phyloP scores from a whole-genome alignment of 2,329 filamentous ascomycete genomes.

The Chrysosphaeria jannelii region DNA sequence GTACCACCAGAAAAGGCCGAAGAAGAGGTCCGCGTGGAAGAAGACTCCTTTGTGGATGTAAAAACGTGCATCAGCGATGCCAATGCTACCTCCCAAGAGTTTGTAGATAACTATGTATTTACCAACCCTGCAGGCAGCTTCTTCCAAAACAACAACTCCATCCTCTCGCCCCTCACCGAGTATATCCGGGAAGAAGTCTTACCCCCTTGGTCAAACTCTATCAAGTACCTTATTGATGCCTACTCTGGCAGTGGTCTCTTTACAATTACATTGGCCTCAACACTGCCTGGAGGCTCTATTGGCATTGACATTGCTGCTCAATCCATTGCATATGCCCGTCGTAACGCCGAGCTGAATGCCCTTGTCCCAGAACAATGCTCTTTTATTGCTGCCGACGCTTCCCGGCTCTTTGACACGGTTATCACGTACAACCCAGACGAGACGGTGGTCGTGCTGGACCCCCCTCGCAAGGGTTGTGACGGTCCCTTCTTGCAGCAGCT shows the following conservation, averaged over 20 bases:
- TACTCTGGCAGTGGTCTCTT: constrained; percentile 96
- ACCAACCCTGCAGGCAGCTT: constrained; percentile 80
- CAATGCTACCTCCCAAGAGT: constrained; percentile 61
- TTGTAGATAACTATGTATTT: constrained; percentile 60
- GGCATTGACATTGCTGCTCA: constrained; percentile 70
- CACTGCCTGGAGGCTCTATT: constrained; percentile 54
- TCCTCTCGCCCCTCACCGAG: constrained; percentile 57
- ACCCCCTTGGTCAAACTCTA: constrained; percentile 10
- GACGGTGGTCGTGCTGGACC: constrained; percentile 84
- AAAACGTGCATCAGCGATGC: constrained; percentile 76
- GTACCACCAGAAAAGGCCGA: too few relatives aligned
- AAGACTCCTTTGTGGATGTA: constrained; percentile 34
- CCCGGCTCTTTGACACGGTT: constrained; percentile 50
- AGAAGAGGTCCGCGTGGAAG: constrained; percentile 16
- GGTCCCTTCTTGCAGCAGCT: constrained; percentile 57
- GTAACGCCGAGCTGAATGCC: constrained; percentile 51
- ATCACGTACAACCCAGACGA: constrained; percentile 35
- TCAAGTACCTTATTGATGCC: constrained; percentile 82
- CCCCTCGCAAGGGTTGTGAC: constrained; percentile 88
- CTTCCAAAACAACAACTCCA: constrained; percentile 99
- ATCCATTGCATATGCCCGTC: constrained; percentile 48
- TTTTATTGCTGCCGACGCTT: constrained; percentile 75
- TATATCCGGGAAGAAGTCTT: constrained; percentile 64
- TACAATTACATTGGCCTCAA: constrained; percentile 65
- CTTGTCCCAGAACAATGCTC: constrained; percentile 35